Evolutionary conservation across 2,329 filamentous ascomycete species (phyloP).

Genomic region (Celoporthe dispersa): DNA sequence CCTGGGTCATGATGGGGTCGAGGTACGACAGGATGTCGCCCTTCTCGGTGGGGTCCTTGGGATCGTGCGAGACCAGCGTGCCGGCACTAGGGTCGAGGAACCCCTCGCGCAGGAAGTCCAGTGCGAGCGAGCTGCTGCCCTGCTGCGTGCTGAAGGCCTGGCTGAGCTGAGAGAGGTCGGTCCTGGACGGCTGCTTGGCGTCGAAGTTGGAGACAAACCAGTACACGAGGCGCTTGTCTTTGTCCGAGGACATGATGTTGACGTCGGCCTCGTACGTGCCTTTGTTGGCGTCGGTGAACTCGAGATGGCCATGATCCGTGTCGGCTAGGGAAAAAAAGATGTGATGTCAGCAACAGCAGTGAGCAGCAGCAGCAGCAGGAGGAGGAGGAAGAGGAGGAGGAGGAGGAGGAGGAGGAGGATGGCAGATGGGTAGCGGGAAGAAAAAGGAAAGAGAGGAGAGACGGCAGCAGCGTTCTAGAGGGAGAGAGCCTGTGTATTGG

Average conservation of each 20-base stretch:
- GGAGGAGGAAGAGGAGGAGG: too few relatives aligned
- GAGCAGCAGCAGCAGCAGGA: neutral
- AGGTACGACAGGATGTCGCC: conserved; percentile 42
- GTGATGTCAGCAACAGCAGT: conserved; percentile 1
- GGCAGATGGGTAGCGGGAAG: neutral
- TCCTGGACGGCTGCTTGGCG: conserved; percentile 35
- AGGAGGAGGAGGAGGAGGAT: too few relatives aligned
- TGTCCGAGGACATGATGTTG: conserved; percentile 34
- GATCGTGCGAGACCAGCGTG: conserved; percentile 27
- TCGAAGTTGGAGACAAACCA: conserved; percentile 51
- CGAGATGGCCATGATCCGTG: conserved; percentile 32
- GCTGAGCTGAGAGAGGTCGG: conserved; percentile 27
- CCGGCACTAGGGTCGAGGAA: conserved; percentile 34
- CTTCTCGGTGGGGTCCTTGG: conserved; percentile 22
- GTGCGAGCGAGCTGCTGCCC: conserved; percentile 28
- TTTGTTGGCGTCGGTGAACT: conserved; percentile 30
- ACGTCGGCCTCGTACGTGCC: conserved; percentile 31
- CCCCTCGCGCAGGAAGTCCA: conserved; percentile 32
- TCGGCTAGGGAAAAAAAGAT: neutral
- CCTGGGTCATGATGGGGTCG: conserved; percentile 40
- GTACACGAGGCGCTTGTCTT: conserved; percentile 48
- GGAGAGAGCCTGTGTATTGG: neutral
- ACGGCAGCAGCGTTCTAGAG: conserved; percentile 9
- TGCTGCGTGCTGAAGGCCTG: conserved; percentile 29
- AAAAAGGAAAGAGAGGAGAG: neutral